Base-by-base conservation (phyloP, 257 asterid genomes). In the Plectranthus barbatus region DNA sequence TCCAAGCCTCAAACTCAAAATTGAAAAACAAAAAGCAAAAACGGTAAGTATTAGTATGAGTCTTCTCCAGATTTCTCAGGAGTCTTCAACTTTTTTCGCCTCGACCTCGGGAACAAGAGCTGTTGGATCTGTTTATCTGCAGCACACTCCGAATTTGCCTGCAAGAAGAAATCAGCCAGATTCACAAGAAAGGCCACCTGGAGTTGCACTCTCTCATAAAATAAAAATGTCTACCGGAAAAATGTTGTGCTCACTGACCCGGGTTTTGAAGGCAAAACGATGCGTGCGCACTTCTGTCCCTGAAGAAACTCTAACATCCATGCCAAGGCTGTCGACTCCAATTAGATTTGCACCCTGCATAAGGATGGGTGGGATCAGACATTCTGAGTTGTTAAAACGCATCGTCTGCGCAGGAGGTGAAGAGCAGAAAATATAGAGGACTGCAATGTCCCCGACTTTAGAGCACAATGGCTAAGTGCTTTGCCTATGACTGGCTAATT, bases 241-340 rank as follows among this genome's bases (percentile, higher is more conserved):
- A 47, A 33, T 42, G 15, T 15, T 20, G 51, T 51, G 58, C 31
- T 57, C 48, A 55, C 90, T 77, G 69, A 87, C 96, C 91, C 77
- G 60, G 72, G 64, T 66, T 83, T 83, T 87, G 79, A 87, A 87
- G 48, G 94, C 70, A 66, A 87, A 87, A 40, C 94, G 96, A 74
- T 79, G 88, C 0, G 96, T 87, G 12, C 76, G 54, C 36, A 83
- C 91, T 87, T 87, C 87, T 20, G 85, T 72, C 62, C 94, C 94
- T 0, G 63, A 70, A 59, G 73, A 82, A 73, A 83, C 81, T 75
- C 94, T 72, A 37, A 87, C 96, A 12, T 87, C 96, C 72, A 87
- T 69, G 74, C 94, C 96, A 40, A 83, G 89, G 76, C 89, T 85
- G 78, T 87, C 96, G 21, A 87, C 86, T 66, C 94, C 96, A 57